A percentile compares a stretch with the other conserved stretches of the same genome.
Conservation (phyloP, 495 filamentous ascomycete genomes). For the Xylaria cubensis region DNA sequence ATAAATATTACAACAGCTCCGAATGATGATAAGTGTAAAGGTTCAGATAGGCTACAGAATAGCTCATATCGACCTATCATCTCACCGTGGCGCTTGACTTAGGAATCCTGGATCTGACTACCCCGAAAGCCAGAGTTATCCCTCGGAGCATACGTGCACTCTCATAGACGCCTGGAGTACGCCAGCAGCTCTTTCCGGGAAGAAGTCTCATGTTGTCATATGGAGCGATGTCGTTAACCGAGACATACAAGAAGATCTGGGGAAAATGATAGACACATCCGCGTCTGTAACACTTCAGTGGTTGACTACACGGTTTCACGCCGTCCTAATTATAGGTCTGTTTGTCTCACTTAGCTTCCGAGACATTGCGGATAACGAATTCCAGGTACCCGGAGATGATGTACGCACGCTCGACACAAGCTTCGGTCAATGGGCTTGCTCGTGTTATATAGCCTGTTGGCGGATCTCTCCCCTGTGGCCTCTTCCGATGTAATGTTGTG, state of each 20-base stretch:
- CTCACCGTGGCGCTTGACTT: background rate
- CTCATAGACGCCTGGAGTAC: background rate
- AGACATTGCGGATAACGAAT: background rate
- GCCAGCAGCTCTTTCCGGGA: background rate
- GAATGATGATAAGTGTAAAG: background rate
- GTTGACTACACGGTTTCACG: background rate
- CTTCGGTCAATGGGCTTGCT: background rate
- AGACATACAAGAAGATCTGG: background rate
- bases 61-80: conserved; percentile 1
- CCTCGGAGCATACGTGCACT: background rate
- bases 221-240: background rate
- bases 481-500: background rate
- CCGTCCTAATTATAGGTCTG: background rate
- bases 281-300: background rate
- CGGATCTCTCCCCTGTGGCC: background rate
- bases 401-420: background rate
- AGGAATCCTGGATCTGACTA: background rate
- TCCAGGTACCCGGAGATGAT: background rate
- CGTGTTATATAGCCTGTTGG: background rate
- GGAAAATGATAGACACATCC: background rate
- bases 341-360: background rate
- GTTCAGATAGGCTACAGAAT: background rate
- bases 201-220: background rate
- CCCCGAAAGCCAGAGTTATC: background rate
- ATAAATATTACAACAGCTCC: background rate